phyloP scores from a whole-genome alignment of 2,329 filamentous ascomycete genomes.

The Fusarium duplospermum region DNA sequence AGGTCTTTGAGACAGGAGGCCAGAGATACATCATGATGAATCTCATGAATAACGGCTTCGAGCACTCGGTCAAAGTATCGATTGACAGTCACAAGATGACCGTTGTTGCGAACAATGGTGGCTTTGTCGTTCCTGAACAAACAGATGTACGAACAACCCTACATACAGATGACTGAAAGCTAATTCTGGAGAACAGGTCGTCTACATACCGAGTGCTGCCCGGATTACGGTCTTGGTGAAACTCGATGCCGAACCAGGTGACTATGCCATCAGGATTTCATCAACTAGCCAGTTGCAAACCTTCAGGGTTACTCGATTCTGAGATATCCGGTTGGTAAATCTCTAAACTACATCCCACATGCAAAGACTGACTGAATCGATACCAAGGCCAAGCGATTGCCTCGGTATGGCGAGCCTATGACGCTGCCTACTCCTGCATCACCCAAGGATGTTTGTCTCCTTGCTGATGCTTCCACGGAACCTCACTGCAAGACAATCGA shows the following conservation, averaged over 20 bases:
- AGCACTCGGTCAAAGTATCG: constrained; percentile 1
- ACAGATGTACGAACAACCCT: neutral
- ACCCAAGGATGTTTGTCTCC: neutral
- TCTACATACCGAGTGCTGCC: constrained; percentile 1
- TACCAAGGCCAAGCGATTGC: neutral
- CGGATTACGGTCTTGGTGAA: constrained; percentile 1
- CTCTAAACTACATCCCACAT: too few species aligned
- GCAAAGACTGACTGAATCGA: neutral
- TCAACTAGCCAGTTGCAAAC: neutral
- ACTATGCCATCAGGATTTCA: neutral
- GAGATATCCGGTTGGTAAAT: neutral
- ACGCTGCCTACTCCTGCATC: neutral
- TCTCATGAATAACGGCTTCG: constrained; percentile 7
- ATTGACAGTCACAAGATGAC: constrained; percentile 6
- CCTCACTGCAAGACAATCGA: neutral
- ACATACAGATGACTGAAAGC: neutral
- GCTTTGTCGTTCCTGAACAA: constrained; percentile 1
- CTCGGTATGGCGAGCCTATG: constrained; percentile 6
- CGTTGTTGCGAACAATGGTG: constrained; percentile 8
- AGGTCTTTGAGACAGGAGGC: constrained; percentile 1
- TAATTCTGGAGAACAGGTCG: neutral
- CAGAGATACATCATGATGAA: constrained; percentile 9
- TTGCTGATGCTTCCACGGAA: neutral
- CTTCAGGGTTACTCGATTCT: neutral
- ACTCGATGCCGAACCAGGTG: neutral